phyloP scores from a whole-genome alignment of 2,329 filamentous ascomycete species.

The Xenoacremonium recifei region DNA sequence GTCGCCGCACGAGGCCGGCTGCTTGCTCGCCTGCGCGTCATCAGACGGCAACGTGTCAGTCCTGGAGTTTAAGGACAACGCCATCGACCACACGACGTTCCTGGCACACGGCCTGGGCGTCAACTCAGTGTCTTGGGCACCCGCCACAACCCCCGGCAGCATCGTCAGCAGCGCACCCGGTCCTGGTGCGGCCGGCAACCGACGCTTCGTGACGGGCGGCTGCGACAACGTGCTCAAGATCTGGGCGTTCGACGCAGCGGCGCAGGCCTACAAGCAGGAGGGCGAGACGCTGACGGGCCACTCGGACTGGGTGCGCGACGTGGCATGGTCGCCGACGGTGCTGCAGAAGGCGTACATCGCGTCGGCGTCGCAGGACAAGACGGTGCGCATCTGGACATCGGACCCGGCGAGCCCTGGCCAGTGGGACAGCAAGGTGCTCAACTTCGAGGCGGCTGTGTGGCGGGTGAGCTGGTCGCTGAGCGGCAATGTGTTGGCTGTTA shows the following conservation, averaged over 20 bases:
- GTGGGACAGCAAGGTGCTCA: constrained; percentile 83
- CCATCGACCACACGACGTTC: constrained; percentile 87
- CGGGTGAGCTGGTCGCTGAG: constrained; percentile 97
- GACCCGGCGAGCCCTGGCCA: constrained; percentile 60
- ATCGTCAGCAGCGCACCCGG: constrained; percentile 71
- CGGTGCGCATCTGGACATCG: constrained; percentile 93
- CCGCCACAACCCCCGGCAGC: constrained; percentile 78
- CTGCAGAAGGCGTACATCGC: constrained; percentile 96
- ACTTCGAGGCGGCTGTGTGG: constrained; percentile 90
- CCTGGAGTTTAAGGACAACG: constrained; percentile 95
- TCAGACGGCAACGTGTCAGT: constrained; percentile 92
- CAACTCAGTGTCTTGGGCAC: constrained; percentile 95
- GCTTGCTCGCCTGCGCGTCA: constrained; percentile 89
- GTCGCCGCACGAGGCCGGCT: constrained; percentile 96
- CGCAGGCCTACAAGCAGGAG: constrained; percentile 61
- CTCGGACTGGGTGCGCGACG: constrained; percentile 94
- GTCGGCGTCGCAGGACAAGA: constrained; percentile 93
- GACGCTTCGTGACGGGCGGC: constrained; percentile 91
- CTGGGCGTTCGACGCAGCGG: constrained; percentile 75
- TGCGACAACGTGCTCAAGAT: constrained; percentile 93
- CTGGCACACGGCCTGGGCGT: constrained; percentile 90
- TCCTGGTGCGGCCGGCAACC: constrained; percentile 60
- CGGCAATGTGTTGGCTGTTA: constrained; percentile 93
- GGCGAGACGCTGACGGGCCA: constrained; percentile 72
- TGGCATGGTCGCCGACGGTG: constrained; percentile 94